A percentile compares a stretch with the other conserved stretches of the same genome.
Evolutionary conservation across 805 yeast species (phyloP).

Genomic region (Schwanniomyces vanrijiae): DNA sequence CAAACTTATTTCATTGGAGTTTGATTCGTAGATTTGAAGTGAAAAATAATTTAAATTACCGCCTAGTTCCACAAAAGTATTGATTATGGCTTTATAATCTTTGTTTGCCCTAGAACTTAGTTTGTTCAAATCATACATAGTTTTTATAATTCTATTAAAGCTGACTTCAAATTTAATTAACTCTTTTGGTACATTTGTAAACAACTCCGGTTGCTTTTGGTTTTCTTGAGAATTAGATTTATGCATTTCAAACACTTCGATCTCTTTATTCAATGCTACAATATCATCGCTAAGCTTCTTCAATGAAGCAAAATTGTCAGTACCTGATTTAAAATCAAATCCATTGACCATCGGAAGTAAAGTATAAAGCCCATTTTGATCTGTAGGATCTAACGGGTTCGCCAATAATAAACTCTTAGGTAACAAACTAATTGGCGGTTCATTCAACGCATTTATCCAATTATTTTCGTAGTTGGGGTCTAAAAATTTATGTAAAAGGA

Average conservation of each 20-base stretch:
- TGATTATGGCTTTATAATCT: constrained; percentile 38
- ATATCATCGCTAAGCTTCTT: constrained; percentile 36
- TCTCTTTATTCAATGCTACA: constrained; percentile 31
- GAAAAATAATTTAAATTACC: constrained; percentile 58
- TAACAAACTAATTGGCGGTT: constrained; percentile 43
- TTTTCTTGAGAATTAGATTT: constrained; percentile 8
- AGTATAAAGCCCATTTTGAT: constrained; percentile 52
- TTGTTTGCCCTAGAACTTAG: constrained; percentile 37
- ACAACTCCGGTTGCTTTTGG: neutral
- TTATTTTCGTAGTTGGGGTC: constrained; percentile 51
- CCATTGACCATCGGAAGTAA: constrained; percentile 46
- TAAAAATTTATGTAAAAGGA: constrained; percentile 45
- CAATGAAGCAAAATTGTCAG: constrained; percentile 31
- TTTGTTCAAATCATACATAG: constrained; percentile 35
- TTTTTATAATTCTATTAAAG: constrained; percentile 32
- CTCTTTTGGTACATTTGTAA: constrained; percentile 24
- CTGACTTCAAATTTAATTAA: constrained; percentile 34
- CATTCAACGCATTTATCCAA: constrained; percentile 52
- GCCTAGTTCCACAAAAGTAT: constrained; percentile 50
- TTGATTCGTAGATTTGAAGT: constrained; percentile 36
- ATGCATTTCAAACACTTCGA: constrained; percentile 26
- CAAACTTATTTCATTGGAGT: constrained; percentile 25
- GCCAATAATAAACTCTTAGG: constrained; percentile 50
- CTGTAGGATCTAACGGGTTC: constrained; percentile 51
- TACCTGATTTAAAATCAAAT: constrained; percentile 30